Evolutionary conservation across 768 basidiomycete species (phyloP).

Genomic region (Naganishia vishniacii): DNA sequence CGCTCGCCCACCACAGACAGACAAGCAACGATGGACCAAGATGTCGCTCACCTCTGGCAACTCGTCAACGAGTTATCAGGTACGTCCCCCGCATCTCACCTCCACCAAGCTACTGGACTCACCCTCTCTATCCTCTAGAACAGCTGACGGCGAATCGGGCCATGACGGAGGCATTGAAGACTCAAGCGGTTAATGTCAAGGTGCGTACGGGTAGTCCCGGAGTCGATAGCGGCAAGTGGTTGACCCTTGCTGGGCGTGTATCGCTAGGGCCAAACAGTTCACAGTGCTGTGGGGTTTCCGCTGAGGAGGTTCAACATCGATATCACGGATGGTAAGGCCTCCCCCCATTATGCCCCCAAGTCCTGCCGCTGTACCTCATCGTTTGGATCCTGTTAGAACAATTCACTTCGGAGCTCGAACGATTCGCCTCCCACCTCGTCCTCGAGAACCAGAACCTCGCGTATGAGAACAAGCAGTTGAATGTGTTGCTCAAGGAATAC

Average conservation of each 20-base stretch:
- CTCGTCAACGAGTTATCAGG: slow-evolving; percentile 29
- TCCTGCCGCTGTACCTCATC: slow-evolving; percentile 2
- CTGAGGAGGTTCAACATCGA: slow-evolving; percentile 81
- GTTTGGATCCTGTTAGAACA: slow-evolving; percentile 59
- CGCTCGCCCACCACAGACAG: too few relatives aligned
- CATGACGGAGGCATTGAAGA: slow-evolving; percentile 62
- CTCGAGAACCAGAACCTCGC: slow-evolving; percentile 88
- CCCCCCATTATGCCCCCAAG: background rate
- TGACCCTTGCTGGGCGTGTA: background rate
- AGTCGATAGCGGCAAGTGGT: background rate
- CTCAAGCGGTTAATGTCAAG: slow-evolving; percentile 68
- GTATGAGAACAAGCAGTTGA: slow-evolving; percentile 93
- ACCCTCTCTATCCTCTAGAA: slow-evolving; percentile 28
- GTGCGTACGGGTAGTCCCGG: slow-evolving; percentile 50
- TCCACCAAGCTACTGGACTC: background rate
- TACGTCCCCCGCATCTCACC: background rate
- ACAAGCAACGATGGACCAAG: slow-evolving; percentile 24
- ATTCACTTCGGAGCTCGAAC: slow-evolving; percentile 88
- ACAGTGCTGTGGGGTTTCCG: slow-evolving; percentile 67
- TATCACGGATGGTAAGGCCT: slow-evolving; percentile 55
- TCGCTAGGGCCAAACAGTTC: slow-evolving; percentile 64
- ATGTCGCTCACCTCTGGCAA: slow-evolving; percentile 24
- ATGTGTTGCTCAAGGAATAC: slow-evolving; percentile 82
- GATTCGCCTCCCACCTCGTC: slow-evolving; percentile 77
- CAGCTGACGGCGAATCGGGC: slow-evolving; percentile 71